Evolutionary conservation across 208 protist genomes (phyloP).

Genomic region (Trypanosomatidae sp.): DNA sequence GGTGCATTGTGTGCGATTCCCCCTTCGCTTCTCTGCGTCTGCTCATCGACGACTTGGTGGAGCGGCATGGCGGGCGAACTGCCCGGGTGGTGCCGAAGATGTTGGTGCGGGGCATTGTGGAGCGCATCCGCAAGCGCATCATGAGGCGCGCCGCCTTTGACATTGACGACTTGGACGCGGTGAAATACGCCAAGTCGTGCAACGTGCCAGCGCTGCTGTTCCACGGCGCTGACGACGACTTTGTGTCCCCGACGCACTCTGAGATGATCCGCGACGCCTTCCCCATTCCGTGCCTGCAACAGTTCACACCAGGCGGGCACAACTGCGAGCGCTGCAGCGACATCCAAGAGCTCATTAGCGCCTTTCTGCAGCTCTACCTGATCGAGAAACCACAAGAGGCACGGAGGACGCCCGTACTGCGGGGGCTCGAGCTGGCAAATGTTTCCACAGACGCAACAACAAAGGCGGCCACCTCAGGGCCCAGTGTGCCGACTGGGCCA

Average conservation of each 20-base stretch:
- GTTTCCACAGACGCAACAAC: background rate
- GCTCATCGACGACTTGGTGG: constrained; percentile 85
- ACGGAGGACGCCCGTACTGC: constrained; percentile 11
- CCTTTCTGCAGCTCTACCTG: constrained; percentile 85
- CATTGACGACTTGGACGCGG: constrained; percentile 89
- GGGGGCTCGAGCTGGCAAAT: background rate
- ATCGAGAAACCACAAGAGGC: constrained; percentile 56
- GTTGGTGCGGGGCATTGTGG: constrained; percentile 78
- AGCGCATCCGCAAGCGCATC: constrained; percentile 87
- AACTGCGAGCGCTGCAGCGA: constrained; percentile 87
- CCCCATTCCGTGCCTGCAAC: constrained; percentile 59
- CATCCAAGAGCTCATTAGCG: constrained; percentile 69
- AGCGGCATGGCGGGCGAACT: constrained; percentile 36
- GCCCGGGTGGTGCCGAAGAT: constrained; percentile 68
- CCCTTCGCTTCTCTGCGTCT: constrained; percentile 90
- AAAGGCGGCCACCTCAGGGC: background rate
- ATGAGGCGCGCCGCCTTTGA: constrained; percentile 91
- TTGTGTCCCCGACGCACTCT: constrained; percentile 88
- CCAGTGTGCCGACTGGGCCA: background rate
- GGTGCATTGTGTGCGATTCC: constrained; percentile 93
- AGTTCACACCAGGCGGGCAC: constrained; percentile 89
- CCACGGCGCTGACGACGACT: constrained; percentile 91
- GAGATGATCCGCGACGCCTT: constrained; percentile 62
- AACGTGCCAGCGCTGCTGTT: constrained; percentile 88
- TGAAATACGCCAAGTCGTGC: constrained; percentile 84